These are phyloP conservation scores for Saitozyma sp. DNA, from an alignment of 768 basidiomycete genomes.

Conservation along the genomic window DNA sequence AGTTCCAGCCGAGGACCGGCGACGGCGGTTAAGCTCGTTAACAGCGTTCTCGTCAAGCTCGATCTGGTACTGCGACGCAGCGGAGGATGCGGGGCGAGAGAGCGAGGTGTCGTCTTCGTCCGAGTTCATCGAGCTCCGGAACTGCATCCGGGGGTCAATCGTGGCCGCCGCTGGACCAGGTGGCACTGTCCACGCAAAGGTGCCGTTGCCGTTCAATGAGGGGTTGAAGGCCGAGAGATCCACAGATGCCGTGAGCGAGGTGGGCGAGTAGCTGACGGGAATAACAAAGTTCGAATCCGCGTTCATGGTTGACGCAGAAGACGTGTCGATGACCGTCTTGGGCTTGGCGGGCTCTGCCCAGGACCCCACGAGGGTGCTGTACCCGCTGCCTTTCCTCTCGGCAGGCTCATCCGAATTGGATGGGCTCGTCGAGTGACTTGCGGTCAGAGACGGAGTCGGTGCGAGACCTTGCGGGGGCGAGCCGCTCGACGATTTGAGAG, in stretches of 20 bases:
- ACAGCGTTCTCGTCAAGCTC: constrained; percentile 3
- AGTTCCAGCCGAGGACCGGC: constrained; percentile 24
- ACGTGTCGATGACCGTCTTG: no score
- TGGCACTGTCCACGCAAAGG: no score
- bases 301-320: no score
- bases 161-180: not conserved
- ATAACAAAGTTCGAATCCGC: no score
- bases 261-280: no score
- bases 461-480: constrained; percentile 13
- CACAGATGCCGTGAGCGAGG: no score
- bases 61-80: not conserved
- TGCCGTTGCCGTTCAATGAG: no score
- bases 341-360: no score
- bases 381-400: constrained; percentile 19
- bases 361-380: not conserved
- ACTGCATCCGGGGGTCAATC: constrained; percentile 21
- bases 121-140: constrained; percentile 3
- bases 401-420: constrained; percentile 26
- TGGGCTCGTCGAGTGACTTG: constrained; percentile 34
- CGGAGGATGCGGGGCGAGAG: constrained; percentile 5
- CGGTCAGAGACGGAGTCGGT: constrained; percentile 36
- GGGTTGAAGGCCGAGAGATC: no score
- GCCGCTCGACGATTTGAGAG: constrained; percentile 3
- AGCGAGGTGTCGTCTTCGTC: constrained; percentile 14
- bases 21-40: constrained; percentile 1